Percentiles rank a stretch among this genome's conserved stretches.
phyloP scores from a whole-genome alignment of 108 stramenopile genomes.

The Schizochytrium sp. region DNA sequence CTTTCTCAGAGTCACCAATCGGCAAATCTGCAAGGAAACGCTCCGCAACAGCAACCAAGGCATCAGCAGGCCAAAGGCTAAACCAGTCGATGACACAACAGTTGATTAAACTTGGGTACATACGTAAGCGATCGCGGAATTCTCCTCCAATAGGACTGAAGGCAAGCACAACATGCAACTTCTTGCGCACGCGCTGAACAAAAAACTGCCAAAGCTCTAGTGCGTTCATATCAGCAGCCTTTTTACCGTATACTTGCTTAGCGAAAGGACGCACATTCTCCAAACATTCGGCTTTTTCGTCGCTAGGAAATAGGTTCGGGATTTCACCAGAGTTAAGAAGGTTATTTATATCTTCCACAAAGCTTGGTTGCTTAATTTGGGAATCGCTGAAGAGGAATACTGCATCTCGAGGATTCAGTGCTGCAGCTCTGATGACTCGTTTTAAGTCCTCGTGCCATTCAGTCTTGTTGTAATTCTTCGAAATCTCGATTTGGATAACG shows the following conservation, averaged over 20 bases:
- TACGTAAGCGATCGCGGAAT: constrained; percentile 78
- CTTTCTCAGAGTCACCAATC: constrained; percentile 63
- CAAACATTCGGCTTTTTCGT: constrained; percentile 75
- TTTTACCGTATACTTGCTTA: constrained; percentile 72
- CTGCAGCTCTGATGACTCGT: constrained; percentile 73
- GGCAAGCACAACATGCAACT: constrained; percentile 80
- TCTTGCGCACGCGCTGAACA: constrained; percentile 72
- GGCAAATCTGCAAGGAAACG: constrained; percentile 72
- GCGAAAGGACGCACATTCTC: constrained; percentile 74
- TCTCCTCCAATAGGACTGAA: constrained; percentile 82
- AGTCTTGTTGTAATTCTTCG: constrained; percentile 76
- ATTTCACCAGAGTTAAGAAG: constrained; percentile 81
- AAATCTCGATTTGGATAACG: constrained; percentile 78
- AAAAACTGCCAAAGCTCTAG: constrained; percentile 78
- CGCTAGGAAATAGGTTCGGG: constrained; percentile 79
- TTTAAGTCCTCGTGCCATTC: constrained; percentile 83
- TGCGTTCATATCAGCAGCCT: constrained; percentile 74
- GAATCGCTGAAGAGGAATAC: constrained; percentile 80
- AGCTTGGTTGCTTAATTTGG: constrained; percentile 79
- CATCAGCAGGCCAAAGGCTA: constrained; percentile 79
- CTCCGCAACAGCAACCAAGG: constrained; percentile 78
- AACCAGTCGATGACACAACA: constrained; percentile 84
- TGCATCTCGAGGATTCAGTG: constrained; percentile 70
- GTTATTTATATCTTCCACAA: constrained; percentile 83
- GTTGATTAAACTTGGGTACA: constrained; percentile 80